phyloP scores from a whole-genome alignment of 805 yeast species.

The Metschnikowia proteae region DNA sequence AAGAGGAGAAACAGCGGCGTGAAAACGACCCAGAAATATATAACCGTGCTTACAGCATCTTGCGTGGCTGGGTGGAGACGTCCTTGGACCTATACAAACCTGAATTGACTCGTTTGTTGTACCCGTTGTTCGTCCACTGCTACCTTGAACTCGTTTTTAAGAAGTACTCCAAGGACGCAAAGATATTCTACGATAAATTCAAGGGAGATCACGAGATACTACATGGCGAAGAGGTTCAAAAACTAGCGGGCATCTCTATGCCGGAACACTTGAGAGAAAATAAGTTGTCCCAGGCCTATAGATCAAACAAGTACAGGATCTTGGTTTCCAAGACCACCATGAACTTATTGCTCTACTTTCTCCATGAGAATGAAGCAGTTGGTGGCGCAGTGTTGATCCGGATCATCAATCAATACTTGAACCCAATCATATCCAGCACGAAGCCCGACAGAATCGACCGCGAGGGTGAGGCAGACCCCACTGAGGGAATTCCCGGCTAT shows the following conservation, averaged over 20 bases:
- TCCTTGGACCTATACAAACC: conserved; percentile 89
- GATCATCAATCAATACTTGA: conserved; percentile 79
- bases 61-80: conserved; percentile 85
- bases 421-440: conserved; percentile 42
- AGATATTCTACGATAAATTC: conserved; percentile 71
- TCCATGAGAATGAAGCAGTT: conserved; percentile 86
- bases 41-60: conserved; percentile 72
- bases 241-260: conserved; percentile 68
- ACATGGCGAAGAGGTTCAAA: conserved; percentile 74
- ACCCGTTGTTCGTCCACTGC: conserved; percentile 90
- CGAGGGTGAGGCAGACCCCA: conserved; percentile 47
- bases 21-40: conserved; percentile 67
- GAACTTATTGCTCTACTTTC: conserved; percentile 75
- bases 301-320: conserved; percentile 68
- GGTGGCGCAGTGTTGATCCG: conserved; percentile 89
- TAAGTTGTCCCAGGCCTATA: conserved; percentile 71
- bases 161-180: conserved; percentile 57
- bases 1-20: conserved; percentile 42
- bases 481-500: conserved; percentile 51
- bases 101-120: conserved; percentile 76
- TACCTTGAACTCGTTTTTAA: conserved; percentile 75
- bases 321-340: conserved; percentile 79
- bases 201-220: conserved; percentile 66
- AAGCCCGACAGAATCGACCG: conserved; percentile 37
- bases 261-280: conserved; percentile 82